A percentile compares a stretch with the other conserved stretches of the same genome.
phyloP scores from a whole-genome alignment of 176 grass and related monocot species.

The Raddia distichophylla region DNA sequence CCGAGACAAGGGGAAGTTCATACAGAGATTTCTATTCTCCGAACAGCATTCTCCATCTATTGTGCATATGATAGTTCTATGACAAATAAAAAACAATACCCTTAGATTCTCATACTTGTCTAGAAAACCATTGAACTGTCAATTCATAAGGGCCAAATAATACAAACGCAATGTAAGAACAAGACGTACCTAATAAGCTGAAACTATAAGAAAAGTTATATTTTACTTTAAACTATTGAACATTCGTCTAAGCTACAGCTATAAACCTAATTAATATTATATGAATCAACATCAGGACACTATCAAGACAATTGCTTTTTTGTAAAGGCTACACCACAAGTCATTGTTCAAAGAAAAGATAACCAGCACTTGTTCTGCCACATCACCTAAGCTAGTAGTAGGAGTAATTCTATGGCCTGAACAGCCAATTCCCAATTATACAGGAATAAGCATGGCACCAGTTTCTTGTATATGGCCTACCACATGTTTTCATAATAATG shows the following conservation, averaged over 20 bases:
- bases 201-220: background rate
- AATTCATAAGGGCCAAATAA: background rate
- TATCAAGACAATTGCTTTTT: background rate
- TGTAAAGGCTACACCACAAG: background rate
- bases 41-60: background rate
- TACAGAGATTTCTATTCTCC: background rate
- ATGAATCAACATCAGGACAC: background rate
- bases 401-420: too few species aligned
- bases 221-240: background rate
- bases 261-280: background rate
- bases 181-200: background rate
- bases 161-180: background rate
- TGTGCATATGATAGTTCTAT: background rate
- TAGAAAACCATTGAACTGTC: background rate
- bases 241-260: background rate
- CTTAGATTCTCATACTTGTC: background rate
- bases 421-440: too few species aligned
- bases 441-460: too few species aligned
- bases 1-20: background rate
- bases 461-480: too few species aligned
- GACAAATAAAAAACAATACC: background rate
- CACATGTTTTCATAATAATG: background rate
- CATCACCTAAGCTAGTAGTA: too few species aligned
- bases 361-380: too few species aligned
- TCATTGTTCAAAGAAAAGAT: too few species aligned